These are phyloP conservation scores for Ogataea zsoltii DNA, from an alignment of 805 yeast genomes.

Conservation along the genomic window DNA sequence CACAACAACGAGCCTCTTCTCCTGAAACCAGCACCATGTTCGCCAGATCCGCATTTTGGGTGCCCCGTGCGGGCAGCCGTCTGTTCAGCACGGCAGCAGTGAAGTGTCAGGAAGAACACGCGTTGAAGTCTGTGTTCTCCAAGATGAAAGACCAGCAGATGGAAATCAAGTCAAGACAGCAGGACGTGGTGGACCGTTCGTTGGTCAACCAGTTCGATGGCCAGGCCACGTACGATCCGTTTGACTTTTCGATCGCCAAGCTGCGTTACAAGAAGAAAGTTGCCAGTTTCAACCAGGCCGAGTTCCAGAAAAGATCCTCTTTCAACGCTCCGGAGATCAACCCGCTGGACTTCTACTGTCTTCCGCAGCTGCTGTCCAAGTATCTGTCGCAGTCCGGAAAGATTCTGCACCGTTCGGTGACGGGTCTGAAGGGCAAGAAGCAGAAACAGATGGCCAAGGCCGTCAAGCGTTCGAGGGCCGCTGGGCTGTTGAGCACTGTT, in stretches of 20 bases:
- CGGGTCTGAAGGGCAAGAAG: slow-evolving; percentile 64
- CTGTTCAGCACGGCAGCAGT: slow-evolving; percentile 12
- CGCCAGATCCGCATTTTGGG: no score
- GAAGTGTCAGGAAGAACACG: slow-evolving; percentile 9
- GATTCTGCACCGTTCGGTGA: slow-evolving; percentile 69
- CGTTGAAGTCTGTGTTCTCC: slow-evolving; percentile 23
- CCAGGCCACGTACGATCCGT: slow-evolving; percentile 72
- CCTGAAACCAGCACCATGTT: no score
- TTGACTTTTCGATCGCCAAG: slow-evolving; percentile 69
- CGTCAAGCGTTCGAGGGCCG: slow-evolving; percentile 74
- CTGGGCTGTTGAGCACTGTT: slow-evolving; percentile 77
- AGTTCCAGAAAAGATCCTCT: slow-evolving; percentile 30
- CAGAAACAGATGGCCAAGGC: slow-evolving; percentile 77
- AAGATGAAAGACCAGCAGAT: slow-evolving; percentile 22
- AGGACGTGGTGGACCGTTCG: slow-evolving; percentile 30
- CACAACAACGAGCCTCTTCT: no score
- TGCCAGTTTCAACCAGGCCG: slow-evolving; percentile 14
- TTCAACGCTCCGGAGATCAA: slow-evolving; percentile 49
- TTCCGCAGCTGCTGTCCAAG: slow-evolving; percentile 67
- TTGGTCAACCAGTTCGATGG: slow-evolving; percentile 49
- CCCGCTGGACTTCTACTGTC: slow-evolving; percentile 69
- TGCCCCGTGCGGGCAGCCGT: background rate
- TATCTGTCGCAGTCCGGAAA: slow-evolving; percentile 73
- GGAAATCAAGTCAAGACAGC: slow-evolving; percentile 24
- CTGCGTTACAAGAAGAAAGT: slow-evolving; percentile 49